Conservation (phyloP, 2,329 filamentous ascomycete genomes). For the Onygenales sp. region DNA sequence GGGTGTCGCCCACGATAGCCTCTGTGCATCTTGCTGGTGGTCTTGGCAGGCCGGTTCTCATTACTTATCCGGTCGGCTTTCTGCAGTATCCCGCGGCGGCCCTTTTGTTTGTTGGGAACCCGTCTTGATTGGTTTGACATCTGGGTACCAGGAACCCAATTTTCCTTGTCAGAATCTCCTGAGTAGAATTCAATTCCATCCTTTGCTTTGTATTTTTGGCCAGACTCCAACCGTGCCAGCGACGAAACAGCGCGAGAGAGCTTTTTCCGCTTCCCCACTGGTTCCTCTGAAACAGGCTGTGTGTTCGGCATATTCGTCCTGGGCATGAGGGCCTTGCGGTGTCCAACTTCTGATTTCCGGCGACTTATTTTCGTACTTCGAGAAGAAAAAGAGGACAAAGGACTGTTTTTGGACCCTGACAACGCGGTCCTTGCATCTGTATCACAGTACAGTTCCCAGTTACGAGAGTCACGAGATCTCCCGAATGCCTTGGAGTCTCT, state of each 20-base stretch:
- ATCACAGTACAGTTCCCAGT: constrained; percentile 87
- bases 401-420: constrained; percentile 69
- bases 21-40: constrained; percentile 20
- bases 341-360: constrained; percentile 53
- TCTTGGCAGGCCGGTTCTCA: constrained; percentile 9
- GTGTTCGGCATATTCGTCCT: constrained; percentile 38
- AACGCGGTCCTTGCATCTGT: constrained; percentile 69
- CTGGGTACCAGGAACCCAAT: constrained; percentile 55
- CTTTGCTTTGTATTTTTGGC: constrained; percentile 17
- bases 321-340: constrained; percentile 31
- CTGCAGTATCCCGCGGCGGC: constrained; percentile 33
- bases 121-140: constrained; percentile 30
- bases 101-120: constrained; percentile 15
- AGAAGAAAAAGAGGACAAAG: constrained; percentile 60
- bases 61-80: constrained; percentile 27
- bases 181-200: constrained; percentile 29
- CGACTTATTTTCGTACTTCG: constrained; percentile 54
- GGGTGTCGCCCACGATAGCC: constrained; percentile 14
- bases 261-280: constrained; percentile 50
- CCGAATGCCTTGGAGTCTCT: constrained; percentile 48
- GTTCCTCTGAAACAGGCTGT: constrained; percentile 37
- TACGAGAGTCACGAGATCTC: constrained; percentile 75
- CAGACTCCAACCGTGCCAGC: constrained; percentile 50
- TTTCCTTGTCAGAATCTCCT: constrained; percentile 90
- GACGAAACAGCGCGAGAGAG: constrained; percentile 54